Evolutionary conservation across 805 yeast genomes (phyloP).

Genomic region (Lipomyces spencermartinsiae): DNA sequence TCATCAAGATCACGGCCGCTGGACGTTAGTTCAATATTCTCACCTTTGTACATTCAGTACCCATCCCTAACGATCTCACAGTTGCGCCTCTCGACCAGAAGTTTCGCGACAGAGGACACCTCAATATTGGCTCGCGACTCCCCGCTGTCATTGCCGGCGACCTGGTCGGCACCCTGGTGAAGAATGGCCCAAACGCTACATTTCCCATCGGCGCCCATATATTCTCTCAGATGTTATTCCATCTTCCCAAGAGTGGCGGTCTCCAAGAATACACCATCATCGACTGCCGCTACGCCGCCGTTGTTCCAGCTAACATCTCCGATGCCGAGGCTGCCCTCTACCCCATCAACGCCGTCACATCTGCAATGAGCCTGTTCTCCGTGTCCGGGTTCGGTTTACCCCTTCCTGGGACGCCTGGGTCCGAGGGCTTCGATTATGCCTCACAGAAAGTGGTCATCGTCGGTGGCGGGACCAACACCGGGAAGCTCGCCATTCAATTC

Average conservation of each 20-base stretch:
- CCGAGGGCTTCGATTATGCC: not conserved
- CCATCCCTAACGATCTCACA: not conserved
- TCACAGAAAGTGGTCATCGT: conserved; percentile 2
- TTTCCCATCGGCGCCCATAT: conserved; percentile 6
- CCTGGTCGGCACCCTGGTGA: not conserved
- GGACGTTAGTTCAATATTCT: not conserved
- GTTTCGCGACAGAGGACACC: not conserved
- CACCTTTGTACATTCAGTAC: not conserved
- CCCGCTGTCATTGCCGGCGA: conserved; percentile 1
- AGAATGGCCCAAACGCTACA: not conserved
- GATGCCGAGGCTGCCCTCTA: not conserved
- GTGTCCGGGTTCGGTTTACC: not conserved
- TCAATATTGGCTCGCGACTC: not conserved
- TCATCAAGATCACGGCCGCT: conserved; percentile 2
- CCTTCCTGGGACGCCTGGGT: not conserved
- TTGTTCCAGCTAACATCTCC: not conserved
- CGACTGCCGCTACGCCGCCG: not conserved
- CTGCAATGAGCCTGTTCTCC: not conserved
- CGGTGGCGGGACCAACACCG: conserved; percentile 4
- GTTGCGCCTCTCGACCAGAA: not conserved
- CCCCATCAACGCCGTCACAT: not conserved
- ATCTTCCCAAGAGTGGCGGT: not conserved
- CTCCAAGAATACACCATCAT: conserved; percentile 6
- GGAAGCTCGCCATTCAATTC: conserved; percentile 8
- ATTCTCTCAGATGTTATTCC: not conserved